These are phyloP conservation scores for Coniochaeta prunicola DNA, from an alignment of 2,329 filamentous ascomycete genomes.

Conservation along the genomic window DNA sequence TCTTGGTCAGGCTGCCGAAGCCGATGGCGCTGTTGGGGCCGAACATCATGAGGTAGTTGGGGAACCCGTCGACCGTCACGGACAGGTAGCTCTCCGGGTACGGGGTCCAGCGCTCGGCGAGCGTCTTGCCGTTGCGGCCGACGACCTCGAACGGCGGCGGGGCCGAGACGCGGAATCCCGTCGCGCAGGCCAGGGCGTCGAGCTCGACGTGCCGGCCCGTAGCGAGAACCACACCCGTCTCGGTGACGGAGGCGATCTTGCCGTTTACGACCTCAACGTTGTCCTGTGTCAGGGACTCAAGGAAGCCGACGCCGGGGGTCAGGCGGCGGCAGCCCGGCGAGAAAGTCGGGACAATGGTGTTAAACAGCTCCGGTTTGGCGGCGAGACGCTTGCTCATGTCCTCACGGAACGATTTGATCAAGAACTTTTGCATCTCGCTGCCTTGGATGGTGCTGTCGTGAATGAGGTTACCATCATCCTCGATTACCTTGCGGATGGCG, in stretches of 20 bases:
- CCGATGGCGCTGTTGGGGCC: constrained; percentile 42
- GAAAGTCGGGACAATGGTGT: constrained; percentile 34
- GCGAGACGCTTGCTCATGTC: constrained; percentile 32
- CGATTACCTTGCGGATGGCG: constrained; percentile 35
- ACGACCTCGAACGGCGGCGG: constrained; percentile 33
- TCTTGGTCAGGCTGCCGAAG: constrained; percentile 36
- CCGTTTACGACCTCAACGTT: constrained; percentile 33
- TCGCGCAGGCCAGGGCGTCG: constrained; percentile 41
- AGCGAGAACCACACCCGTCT: constrained; percentile 24
- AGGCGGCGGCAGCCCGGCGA: constrained; percentile 35
- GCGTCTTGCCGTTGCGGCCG: constrained; percentile 27
- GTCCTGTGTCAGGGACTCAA: constrained; percentile 31
- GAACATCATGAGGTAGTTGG: constrained; percentile 41
- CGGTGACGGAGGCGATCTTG: constrained; percentile 23
- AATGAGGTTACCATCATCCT: constrained; percentile 31
- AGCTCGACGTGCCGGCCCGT: constrained; percentile 23
- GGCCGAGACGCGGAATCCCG: constrained; percentile 33
- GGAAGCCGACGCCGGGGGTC: constrained; percentile 38
- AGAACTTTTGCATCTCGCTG: constrained; percentile 23
- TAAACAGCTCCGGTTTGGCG: constrained; percentile 34
- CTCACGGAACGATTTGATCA: constrained; percentile 21
- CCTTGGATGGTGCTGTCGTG: constrained; percentile 32
- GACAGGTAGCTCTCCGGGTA: constrained; percentile 36
- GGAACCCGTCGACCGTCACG: constrained; percentile 37
- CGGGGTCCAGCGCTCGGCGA: constrained; percentile 29